phyloP scores from a whole-genome alignment of 176 grass and related monocot genomes.

The Stipa capillata region DNA sequence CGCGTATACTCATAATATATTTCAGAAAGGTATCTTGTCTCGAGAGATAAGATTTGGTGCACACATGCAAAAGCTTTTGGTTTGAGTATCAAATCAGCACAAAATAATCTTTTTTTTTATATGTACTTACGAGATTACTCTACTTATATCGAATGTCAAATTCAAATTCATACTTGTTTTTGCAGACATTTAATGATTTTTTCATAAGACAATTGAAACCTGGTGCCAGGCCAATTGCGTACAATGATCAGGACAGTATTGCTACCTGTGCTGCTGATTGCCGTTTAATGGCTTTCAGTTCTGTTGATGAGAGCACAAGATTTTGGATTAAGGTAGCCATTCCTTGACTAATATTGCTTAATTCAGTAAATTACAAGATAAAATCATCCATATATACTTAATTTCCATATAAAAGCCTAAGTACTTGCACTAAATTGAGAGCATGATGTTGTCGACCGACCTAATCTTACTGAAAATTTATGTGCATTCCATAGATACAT shows the following conservation, averaged over 20 bases:
- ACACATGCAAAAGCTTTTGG: not conserved
- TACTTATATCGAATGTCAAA: not conserved
- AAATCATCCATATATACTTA: not conserved
- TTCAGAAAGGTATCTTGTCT: not conserved
- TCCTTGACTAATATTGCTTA: not conserved
- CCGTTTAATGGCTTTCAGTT: slow-evolving; percentile 84
- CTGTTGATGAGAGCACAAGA: slow-evolving; percentile 66
- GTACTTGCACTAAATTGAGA: not conserved
- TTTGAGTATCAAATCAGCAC: not conserved
- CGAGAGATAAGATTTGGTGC: not conserved
- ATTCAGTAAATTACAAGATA: not conserved
- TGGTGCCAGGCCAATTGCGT: slow-evolving; percentile 57
- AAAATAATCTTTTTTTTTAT: not conserved
- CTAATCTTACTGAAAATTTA: not conserved
- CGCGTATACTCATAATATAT: not conserved
- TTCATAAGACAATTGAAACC: slow-evolving; percentile 81
- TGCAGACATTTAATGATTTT: slow-evolving; percentile 97
- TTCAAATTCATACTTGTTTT: not conserved
- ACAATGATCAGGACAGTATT: slow-evolving; percentile 38
- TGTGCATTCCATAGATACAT: not conserved
- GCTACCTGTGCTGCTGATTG: slow-evolving; percentile 93
- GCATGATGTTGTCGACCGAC: not conserved
- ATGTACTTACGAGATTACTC: not conserved
- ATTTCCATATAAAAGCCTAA: not conserved
- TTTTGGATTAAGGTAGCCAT: slow-evolving; percentile 90